A percentile compares a stretch with the other conserved stretches of the same genome.
Conservation (phyloP, 2,329 filamentous ascomycete genomes). For the Colletotrichum viniferum region DNA sequence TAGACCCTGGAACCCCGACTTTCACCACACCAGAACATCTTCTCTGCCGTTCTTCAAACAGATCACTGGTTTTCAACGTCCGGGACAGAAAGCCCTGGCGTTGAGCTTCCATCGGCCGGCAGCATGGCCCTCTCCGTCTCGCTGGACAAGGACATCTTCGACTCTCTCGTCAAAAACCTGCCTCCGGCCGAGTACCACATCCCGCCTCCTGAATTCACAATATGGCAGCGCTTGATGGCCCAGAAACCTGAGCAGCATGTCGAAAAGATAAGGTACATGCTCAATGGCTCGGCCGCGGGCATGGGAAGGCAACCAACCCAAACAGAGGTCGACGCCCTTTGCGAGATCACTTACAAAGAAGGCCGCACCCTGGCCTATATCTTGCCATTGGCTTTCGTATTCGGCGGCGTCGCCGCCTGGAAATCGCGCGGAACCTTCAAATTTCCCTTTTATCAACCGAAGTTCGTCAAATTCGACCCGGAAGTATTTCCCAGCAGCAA, state of each 20-base stretch:
- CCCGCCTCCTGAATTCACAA: neutral
- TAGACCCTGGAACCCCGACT: neutral
- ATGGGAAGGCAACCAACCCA: slow-evolving; percentile 34
- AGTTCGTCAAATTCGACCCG: slow-evolving; percentile 33
- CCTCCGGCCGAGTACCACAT: neutral
- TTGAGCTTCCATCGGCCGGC: neutral
- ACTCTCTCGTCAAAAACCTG: neutral
- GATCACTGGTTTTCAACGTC: neutral
- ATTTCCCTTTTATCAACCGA: slow-evolving; percentile 45
- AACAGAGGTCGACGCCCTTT: slow-evolving; percentile 38
- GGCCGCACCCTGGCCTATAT: slow-evolving; percentile 34
- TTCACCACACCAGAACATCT: neutral
- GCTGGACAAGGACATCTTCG: neutral
- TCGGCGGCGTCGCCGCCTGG: slow-evolving; percentile 30
- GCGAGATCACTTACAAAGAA: slow-evolving; percentile 29
- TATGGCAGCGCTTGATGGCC: neutral
- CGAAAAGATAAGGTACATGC: neutral
- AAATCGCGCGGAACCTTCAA: slow-evolving; percentile 35
- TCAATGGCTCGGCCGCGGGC: neutral
- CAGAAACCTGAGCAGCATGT: neutral
- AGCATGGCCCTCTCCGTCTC: neutral
- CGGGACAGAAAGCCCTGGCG: neutral
- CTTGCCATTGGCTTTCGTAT: slow-evolving; percentile 26
- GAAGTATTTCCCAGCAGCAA: slow-evolving; percentile 30
- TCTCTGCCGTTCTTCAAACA: neutral